Conservation (phyloP, 306 rosid species). For the Crataegus laevigata region DNA sequence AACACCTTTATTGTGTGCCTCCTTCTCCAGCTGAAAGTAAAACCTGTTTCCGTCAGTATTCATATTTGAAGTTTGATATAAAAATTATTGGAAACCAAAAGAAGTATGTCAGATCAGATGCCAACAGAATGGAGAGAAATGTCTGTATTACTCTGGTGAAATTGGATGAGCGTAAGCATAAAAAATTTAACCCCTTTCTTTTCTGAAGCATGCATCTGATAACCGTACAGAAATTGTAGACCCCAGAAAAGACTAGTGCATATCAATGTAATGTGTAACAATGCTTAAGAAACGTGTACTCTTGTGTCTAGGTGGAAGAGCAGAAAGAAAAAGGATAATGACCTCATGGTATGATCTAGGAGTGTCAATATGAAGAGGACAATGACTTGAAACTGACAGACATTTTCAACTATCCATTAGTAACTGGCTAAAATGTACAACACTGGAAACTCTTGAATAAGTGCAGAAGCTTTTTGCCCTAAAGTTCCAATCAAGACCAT, state of each 20-base stretch:
- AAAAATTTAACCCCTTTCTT: neutral
- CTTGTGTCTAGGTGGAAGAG: neutral
- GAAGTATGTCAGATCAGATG: neutral
- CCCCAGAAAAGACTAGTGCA: neutral
- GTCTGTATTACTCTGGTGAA: conserved; percentile 15
- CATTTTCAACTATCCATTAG: conserved; percentile 3
- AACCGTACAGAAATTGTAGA: neutral
- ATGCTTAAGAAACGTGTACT: conserved; percentile 7
- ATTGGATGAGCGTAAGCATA: neutral
- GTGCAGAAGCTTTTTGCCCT: conserved; percentile 1
- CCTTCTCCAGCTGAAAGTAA: conserved; percentile 79
- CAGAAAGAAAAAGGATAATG: conserved; percentile 4
- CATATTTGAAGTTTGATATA: conserved; percentile 1
- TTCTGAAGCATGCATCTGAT: neutral
- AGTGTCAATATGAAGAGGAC: conserved; percentile 13
- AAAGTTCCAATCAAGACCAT: conserved; percentile 11
- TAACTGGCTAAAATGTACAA: neutral
- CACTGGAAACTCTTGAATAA: neutral
- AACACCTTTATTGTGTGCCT: conserved; percentile 69
- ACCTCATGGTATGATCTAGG: conserved; percentile 16
- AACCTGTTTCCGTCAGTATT: conserved; percentile 14
- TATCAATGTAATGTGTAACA: conserved; percentile 9
- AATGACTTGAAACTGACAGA: conserved; percentile 14
- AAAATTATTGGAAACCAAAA: neutral
- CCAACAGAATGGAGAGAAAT: conserved; percentile 2